A percentile compares a stretch with the other conserved stretches of the same genome.
Evolutionary conservation across 2,329 filamentous ascomycete species (phyloP).

Genomic region (Scedosporium boydii): DNA sequence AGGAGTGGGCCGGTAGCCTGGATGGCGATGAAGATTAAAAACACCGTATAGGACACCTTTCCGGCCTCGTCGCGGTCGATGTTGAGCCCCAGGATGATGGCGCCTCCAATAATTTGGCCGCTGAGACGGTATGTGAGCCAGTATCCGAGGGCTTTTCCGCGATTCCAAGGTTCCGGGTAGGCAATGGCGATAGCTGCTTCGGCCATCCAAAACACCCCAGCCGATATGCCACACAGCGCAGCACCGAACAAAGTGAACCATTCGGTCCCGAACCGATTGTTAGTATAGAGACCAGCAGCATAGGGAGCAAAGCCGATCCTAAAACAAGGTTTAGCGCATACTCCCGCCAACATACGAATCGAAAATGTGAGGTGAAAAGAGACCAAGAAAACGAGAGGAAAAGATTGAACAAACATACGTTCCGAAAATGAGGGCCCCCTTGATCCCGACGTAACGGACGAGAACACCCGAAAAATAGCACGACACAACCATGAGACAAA

Average conservation of each 20-base stretch:
- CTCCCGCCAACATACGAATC: not conserved
- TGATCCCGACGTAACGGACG: constrained; percentile 60
- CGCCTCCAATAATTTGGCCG: constrained; percentile 62
- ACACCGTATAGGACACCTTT: constrained; percentile 60
- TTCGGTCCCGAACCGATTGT: constrained; percentile 59
- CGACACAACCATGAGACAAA: constrained; percentile 63
- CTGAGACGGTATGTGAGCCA: constrained; percentile 53
- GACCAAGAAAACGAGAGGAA: too few species aligned
- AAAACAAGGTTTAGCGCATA: constrained; percentile 10
- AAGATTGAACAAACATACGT: not conserved
- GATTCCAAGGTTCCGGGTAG: constrained; percentile 62
- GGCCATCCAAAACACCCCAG: constrained; percentile 67
- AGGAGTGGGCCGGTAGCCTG: constrained; percentile 58
- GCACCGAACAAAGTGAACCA: constrained; percentile 63
- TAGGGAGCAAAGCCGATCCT: constrained; percentile 60
- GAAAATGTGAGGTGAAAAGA: not conserved
- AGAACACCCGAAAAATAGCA: constrained; percentile 57
- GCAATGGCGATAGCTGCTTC: constrained; percentile 65
- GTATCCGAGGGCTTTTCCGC: constrained; percentile 54
- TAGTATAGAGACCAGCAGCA: constrained; percentile 61
- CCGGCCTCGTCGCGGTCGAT: constrained; percentile 43
- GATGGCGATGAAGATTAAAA: constrained; percentile 59
- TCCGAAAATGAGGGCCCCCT: constrained; percentile 60
- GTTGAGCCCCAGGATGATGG: constrained; percentile 62
- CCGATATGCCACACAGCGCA: constrained; percentile 58